Conservation (phyloP, 177 flowering plant genomes). For the Tripterygium wilfordii region DNA sequence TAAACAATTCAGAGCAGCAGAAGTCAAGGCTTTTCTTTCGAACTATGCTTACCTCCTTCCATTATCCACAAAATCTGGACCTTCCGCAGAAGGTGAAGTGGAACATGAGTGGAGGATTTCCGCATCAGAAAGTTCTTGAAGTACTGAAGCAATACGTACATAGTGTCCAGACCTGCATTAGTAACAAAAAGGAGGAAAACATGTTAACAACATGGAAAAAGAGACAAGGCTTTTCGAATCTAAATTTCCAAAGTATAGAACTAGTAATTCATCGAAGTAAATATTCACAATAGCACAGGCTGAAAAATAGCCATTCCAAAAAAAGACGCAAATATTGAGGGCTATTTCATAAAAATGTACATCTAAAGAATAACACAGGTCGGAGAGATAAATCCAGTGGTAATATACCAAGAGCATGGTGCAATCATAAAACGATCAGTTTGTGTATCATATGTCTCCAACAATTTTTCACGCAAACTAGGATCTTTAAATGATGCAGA, state of each 20-base stretch:
- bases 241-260: too few species aligned
- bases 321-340: too few species aligned
- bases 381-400: too few species aligned
- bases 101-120: conserved; percentile 70
- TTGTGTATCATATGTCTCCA: conserved; percentile 78
- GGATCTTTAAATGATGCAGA: conserved; percentile 51
- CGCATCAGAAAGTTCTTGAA: conserved; percentile 49
- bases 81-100: conserved; percentile 86
- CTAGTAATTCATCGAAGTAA: too few species aligned
- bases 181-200: neutral
- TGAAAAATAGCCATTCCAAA: too few species aligned
- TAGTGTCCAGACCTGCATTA: conserved; percentile 43
- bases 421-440: conserved; percentile 59
- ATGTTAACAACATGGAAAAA: too few species aligned
- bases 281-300: too few species aligned
- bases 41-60: conserved; percentile 49
- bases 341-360: too few species aligned
- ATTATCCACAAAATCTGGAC: conserved; percentile 72
- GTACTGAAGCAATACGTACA: conserved; percentile 21
- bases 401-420: conserved; percentile 67
- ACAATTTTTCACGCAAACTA: conserved; percentile 58
- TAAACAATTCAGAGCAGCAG: too few species aligned
- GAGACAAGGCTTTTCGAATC: too few species aligned
- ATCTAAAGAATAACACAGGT: too few species aligned
- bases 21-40: neutral